Percentiles rank a stretch among this genome's conserved stretches.
Evolutionary conservation across 1,284 basidiomycete species (phyloP).

Genomic region (Moesziomyces parantarcticus): DNA sequence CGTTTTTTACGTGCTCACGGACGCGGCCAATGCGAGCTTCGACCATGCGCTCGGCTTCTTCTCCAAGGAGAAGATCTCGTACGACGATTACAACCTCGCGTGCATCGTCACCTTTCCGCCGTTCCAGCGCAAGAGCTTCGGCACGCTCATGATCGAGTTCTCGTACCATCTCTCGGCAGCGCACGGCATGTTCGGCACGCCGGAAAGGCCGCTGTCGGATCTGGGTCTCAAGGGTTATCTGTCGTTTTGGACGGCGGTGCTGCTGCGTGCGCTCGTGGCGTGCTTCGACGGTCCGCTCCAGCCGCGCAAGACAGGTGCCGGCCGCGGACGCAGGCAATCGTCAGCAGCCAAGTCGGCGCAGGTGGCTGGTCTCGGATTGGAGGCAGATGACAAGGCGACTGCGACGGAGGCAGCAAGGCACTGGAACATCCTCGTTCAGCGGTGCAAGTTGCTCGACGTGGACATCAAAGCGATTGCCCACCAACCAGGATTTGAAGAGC

Average conservation of each 20-base stretch:
- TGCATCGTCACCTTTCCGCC: constrained; percentile 96
- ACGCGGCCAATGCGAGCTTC: constrained; percentile 76
- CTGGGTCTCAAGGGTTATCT: constrained; percentile 91
- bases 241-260: constrained; percentile 86
- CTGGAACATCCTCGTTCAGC: constrained; percentile 26
- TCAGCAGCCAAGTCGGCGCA: constrained; percentile 6
- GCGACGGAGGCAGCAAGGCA: constrained; percentile 9
- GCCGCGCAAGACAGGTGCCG: background rate
- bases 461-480: constrained; percentile 28
- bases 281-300: constrained; percentile 62
- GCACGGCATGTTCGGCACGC: constrained; percentile 84
- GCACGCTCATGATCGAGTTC: constrained; percentile 97
- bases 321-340: constrained; percentile 6
- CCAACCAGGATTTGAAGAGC: constrained; percentile 24
- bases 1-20: constrained; percentile 91
- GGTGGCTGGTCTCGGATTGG: background rate
- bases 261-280: constrained; percentile 82
- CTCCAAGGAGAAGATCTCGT: constrained; percentile 95
- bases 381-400: background rate
- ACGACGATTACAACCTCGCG: constrained; percentile 96
- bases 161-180: constrained; percentile 91
- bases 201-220: constrained; percentile 93
- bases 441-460: constrained; percentile 32
- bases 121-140: constrained; percentile 88
- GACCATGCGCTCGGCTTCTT: constrained; percentile 93